Evolutionary conservation across 306 rosid genomes (phyloP).

Genomic region (Macrotyloma uniflorum): DNA sequence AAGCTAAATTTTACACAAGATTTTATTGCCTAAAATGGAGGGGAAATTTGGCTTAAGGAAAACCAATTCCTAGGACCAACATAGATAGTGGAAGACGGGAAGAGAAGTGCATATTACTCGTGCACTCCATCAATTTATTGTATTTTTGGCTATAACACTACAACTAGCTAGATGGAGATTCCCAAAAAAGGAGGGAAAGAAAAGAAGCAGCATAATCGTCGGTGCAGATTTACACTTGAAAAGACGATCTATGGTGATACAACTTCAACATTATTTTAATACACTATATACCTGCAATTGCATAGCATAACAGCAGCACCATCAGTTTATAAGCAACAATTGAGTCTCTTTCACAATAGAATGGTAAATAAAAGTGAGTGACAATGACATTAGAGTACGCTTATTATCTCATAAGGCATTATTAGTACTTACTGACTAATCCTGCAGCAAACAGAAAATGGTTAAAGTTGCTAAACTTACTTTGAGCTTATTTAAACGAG

Average conservation of each 20-base stretch:
- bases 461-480: not conserved
- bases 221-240: slow-evolving; percentile 62
- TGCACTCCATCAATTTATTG: slow-evolving; percentile 35
- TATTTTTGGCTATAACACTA: slow-evolving; percentile 36
- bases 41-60: not conserved
- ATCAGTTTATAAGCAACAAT: slow-evolving; percentile 31
- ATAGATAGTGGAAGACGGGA: not conserved
- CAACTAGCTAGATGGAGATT: slow-evolving; percentile 43
- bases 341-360: not conserved
- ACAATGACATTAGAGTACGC: not conserved
- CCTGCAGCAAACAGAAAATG: slow-evolving; percentile 32
- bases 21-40: slow-evolving; percentile 40
- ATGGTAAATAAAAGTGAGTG: slow-evolving; percentile 3
- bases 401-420: not conserved
- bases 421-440: not conserved
- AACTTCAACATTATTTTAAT: slow-evolving; percentile 47
- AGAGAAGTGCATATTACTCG: slow-evolving; percentile 35
- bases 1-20: slow-evolving; percentile 23
- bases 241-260: slow-evolving; percentile 45
- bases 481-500: not conserved
- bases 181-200: slow-evolving; percentile 33
- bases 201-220: slow-evolving; percentile 41
- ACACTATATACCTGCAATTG: slow-evolving; percentile 55
- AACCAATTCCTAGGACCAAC: slow-evolving; percentile 20
- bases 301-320: slow-evolving; percentile 34